Percentiles rank a stretch among this genome's conserved stretches.
Evolutionary conservation across 179 eudicot genomes (phyloP).

Genomic region (Beta corolliflora): DNA sequence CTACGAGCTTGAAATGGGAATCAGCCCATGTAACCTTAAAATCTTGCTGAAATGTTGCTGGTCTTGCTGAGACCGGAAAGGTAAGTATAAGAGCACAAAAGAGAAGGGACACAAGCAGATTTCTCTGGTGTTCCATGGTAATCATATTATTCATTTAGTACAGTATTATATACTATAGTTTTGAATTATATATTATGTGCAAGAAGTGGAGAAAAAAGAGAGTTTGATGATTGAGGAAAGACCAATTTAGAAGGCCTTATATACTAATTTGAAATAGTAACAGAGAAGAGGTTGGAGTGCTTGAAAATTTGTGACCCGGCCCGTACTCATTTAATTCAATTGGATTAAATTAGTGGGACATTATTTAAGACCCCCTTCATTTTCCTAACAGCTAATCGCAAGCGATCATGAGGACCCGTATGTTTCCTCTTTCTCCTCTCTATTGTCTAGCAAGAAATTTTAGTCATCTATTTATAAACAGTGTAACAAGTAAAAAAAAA

Average conservation of each 20-base stretch:
- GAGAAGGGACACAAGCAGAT: constrained; percentile 21
- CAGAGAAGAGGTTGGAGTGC: background rate
- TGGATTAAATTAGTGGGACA: constrained; percentile 33
- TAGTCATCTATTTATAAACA: too few species aligned
- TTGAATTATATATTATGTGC: background rate
- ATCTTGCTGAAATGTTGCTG: constrained; percentile 67
- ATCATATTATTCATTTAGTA: background rate
- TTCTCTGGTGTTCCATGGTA: constrained; percentile 7
- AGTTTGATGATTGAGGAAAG: constrained; percentile 1
- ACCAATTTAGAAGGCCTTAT: background rate
- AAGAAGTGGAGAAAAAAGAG: background rate
- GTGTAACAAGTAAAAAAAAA: too few species aligned
- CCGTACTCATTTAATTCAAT: constrained; percentile 14
- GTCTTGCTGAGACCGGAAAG: constrained; percentile 39
- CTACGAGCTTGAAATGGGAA: constrained; percentile 53
- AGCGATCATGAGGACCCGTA: constrained; percentile 50
- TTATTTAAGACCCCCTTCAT: constrained; percentile 25
- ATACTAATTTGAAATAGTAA: background rate
- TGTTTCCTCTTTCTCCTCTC: background rate
- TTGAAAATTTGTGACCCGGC: background rate
- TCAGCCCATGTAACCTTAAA: constrained; percentile 67
- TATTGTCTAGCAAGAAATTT: too few species aligned
- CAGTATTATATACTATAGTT: background rate
- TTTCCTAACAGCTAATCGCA: constrained; percentile 63
- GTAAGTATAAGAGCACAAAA: constrained; percentile 20